Evolutionary conservation across 306 rosid species (phyloP).

Genomic region (Heteromeles arbutifolia): DNA sequence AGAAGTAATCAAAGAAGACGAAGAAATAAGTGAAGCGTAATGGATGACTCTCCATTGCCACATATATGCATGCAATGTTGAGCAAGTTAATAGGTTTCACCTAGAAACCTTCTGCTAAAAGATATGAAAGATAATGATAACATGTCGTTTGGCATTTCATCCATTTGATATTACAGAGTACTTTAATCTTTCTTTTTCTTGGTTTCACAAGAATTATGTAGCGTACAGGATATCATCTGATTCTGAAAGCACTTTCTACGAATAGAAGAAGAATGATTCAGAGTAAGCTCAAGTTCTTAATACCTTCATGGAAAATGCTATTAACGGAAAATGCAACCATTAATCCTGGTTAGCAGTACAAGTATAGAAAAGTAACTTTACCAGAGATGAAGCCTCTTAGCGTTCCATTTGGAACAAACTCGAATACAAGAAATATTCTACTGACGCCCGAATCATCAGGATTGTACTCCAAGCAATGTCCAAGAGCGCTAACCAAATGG

Average conservation of each 20-base stretch:
- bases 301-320: not conserved
- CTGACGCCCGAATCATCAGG: conserved; percentile 57
- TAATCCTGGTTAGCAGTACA: not conserved
- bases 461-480: conserved; percentile 80
- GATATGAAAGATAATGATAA: not conserved
- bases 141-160: not conserved
- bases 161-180: not conserved
- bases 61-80: not conserved
- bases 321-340: not conserved
- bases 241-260: not conserved
- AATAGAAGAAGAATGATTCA: not conserved
- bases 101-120: not conserved
- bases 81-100: not conserved
- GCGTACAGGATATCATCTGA: not conserved
- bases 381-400: conserved; percentile 76
- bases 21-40: not conserved
- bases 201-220: not conserved
- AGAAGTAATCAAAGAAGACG: not conserved
- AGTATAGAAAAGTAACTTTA: conserved; percentile 21
- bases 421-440: conserved; percentile 63
- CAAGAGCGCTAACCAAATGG: conserved; percentile 79
- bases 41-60: not conserved
- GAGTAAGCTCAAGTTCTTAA: not conserved
- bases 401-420: conserved; percentile 59
- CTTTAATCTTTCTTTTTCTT: not conserved